Percentiles rank a stretch among this genome's conserved stretches.
phyloP scores from a whole-genome alignment of 2,329 filamentous ascomycete species.

The Tolypocladium sp. region DNA sequence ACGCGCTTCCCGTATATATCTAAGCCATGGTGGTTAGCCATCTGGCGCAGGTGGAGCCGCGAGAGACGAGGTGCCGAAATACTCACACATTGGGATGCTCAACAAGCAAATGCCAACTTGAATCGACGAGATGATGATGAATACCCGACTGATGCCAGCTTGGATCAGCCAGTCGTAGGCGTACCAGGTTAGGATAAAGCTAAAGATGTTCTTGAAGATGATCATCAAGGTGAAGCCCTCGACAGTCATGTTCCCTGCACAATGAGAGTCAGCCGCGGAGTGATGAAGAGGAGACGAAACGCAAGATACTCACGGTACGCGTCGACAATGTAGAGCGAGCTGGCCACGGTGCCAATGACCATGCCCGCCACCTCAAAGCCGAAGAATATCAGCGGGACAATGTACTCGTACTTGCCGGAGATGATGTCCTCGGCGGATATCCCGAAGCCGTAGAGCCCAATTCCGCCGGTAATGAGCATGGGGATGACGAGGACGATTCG shows the following conservation, averaged over 20 bases:
- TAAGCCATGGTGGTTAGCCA: slow-evolving; percentile 21
- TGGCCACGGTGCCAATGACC: slow-evolving; percentile 83
- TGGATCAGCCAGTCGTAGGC: slow-evolving; percentile 74
- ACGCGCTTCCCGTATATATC: slow-evolving; percentile 74
- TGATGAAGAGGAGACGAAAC: not conserved
- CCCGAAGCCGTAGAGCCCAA: slow-evolving; percentile 79
- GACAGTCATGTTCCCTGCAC: slow-evolving; percentile 63
- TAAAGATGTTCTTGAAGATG: slow-evolving; percentile 93
- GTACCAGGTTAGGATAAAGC: slow-evolving; percentile 73
- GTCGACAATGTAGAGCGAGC: slow-evolving; percentile 83
- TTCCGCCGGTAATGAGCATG: slow-evolving; percentile 67
- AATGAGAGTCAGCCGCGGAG: slow-evolving; percentile 2
- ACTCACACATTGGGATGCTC: slow-evolving; percentile 73
- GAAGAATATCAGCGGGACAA: slow-evolving; percentile 73
- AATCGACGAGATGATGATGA: slow-evolving; percentile 64
- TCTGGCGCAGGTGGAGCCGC: too few species aligned
- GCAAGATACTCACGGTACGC: slow-evolving; percentile 61
- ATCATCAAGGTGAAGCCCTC: slow-evolving; percentile 86
- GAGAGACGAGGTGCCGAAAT: not conserved
- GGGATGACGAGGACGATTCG: slow-evolving; percentile 74
- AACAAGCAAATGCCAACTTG: slow-evolving; percentile 69
- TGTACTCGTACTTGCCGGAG: slow-evolving; percentile 52
- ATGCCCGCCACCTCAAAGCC: slow-evolving; percentile 78
- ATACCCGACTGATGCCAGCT: slow-evolving; percentile 51
- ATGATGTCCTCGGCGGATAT: slow-evolving; percentile 56